Conservation (phyloP, 352 stramenopile species). For the Globisporangium radiosum region DNA sequence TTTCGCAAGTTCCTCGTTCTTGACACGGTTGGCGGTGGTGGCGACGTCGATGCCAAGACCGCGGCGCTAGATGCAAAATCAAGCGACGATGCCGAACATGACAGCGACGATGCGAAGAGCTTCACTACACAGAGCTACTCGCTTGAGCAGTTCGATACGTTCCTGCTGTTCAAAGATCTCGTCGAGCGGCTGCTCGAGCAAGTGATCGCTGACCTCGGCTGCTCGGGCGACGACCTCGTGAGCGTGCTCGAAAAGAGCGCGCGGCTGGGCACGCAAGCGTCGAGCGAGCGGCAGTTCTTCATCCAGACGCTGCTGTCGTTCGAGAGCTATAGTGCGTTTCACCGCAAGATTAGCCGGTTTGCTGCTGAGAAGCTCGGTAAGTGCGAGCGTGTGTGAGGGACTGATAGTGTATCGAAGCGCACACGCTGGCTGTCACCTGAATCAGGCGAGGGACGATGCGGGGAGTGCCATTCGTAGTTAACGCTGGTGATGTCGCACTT, state of each 20-base stretch:
- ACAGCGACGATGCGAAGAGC: conserved; percentile 11
- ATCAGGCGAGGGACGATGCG: too few relatives aligned
- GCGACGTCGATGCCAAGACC: background rate
- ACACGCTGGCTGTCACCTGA: too few relatives aligned
- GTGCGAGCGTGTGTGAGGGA: conserved; percentile 1
- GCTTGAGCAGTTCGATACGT: conserved; percentile 58
- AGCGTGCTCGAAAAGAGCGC: conserved; percentile 35
- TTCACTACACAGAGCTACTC: conserved; percentile 26
- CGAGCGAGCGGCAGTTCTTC: conserved; percentile 47
- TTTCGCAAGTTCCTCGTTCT: conserved; percentile 38
- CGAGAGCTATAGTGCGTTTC: conserved; percentile 62
- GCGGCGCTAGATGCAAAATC: too few relatives aligned
- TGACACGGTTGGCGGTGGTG: background rate
- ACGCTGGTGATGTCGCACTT: background rate
- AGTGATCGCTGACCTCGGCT: conserved; percentile 54
- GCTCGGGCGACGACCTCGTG: conserved; percentile 50
- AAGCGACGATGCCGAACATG: background rate
- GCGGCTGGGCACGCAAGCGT: conserved; percentile 21
- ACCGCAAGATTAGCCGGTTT: conserved; percentile 46
- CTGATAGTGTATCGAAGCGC: background rate
- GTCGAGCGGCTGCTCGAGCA: conserved; percentile 56
- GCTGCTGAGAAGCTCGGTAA: conserved; percentile 28
- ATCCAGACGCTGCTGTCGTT: conserved; percentile 72
- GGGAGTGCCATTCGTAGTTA: background rate
- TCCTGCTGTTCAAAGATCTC: conserved; percentile 64